These are phyloP conservation scores for Sporobolomyces roseus DNA, from an alignment of 768 basidiomycete genomes.

Conservation along the genomic window DNA sequence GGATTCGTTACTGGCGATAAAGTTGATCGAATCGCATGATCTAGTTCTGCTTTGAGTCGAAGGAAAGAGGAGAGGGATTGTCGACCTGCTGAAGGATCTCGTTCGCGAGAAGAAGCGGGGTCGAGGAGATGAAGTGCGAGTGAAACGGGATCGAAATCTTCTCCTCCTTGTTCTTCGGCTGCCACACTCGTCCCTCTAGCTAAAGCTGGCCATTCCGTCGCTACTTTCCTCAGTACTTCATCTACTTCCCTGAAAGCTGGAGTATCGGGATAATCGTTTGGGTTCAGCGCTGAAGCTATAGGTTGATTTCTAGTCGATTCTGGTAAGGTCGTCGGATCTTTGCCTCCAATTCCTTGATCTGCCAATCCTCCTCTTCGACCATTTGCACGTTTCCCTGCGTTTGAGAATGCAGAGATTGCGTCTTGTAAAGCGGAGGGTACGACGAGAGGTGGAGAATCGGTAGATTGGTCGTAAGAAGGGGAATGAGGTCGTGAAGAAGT, in stretches of 20 bases:
- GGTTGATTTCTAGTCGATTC: background rate
- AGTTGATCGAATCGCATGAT: conserved; percentile 75
- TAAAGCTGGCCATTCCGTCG: conserved; percentile 41
- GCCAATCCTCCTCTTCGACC: conserved; percentile 31
- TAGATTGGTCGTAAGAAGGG: conserved; percentile 12
- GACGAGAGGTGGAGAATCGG: conserved; percentile 11
- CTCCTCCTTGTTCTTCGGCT: conserved; percentile 22
- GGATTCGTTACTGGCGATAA: conserved; percentile 80
- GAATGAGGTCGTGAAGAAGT: conserved; percentile 12
- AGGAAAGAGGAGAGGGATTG: conserved; percentile 64
- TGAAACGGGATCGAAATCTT: conserved; percentile 87
- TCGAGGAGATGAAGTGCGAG: conserved; percentile 85
- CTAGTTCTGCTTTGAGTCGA: conserved; percentile 69
- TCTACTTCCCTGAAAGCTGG: conserved; percentile 45
- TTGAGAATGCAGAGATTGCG: conserved; percentile 36
- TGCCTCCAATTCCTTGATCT: conserved; percentile 25
- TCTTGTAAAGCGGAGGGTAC: conserved; percentile 21
- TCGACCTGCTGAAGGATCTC: background rate
- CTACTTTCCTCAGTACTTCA: conserved; percentile 30
- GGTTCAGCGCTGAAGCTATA: conserved; percentile 13
- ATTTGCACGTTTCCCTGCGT: conserved; percentile 31
- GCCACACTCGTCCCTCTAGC: conserved; percentile 33
- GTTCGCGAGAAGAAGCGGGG: conserved; percentile 46
- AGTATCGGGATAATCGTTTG: conserved; percentile 42
- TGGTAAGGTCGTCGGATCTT: background rate